Evolutionary conservation across 2,329 filamentous ascomycete genomes (phyloP), one percentile per base, ranked within the genome.

Genomic region (Colletotrichum orchidophilum): DNA sequence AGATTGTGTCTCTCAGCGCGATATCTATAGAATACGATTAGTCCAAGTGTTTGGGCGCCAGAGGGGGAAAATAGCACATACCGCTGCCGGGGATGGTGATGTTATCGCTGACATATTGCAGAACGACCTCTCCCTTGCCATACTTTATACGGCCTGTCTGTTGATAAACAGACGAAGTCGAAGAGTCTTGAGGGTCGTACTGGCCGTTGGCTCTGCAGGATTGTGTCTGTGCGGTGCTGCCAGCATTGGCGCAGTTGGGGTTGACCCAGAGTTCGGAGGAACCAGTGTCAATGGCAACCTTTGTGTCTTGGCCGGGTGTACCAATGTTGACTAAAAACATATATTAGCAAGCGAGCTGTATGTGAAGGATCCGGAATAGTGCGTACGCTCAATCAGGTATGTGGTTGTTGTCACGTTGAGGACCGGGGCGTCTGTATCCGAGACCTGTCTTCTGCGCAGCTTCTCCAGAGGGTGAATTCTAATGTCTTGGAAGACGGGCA

Each of bases 201-300:
- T 80, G 77, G 3, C 86, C 83, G 62, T 85, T 85, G 0, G 73
- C 54, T 0, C 73, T 15, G 76, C 86, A 88, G 53, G 83, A 81
- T 0, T 77, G 64, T 2, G 75, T 73, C 50, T 84, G 79, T 0
- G 75, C 73, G 6, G 77, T 72, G 9, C 78, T 77, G 11, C 77
- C 80, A 0, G 85, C 80, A 3, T 79, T 80, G 1, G 75, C 63
- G 75, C 87, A 89, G 61, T 83, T 78, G 2, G 87, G 86, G 71
- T 88, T 87, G 46, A 88, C 84, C 87, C 87, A 89, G 7, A 88
- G 81, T 75, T 88, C 86, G 71, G 84, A 85, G 5, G 87, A 88
- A 12, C 87, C 87, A 0, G 85, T 87, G 70, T 87, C 85, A 67
- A 87, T 79, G 49, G 87, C 80, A 35, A 87, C 84, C 26, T 83